Conservation (phyloP, 2,329 filamentous ascomycete genomes). For the Neoscytalidium dimidiatum region DNA sequence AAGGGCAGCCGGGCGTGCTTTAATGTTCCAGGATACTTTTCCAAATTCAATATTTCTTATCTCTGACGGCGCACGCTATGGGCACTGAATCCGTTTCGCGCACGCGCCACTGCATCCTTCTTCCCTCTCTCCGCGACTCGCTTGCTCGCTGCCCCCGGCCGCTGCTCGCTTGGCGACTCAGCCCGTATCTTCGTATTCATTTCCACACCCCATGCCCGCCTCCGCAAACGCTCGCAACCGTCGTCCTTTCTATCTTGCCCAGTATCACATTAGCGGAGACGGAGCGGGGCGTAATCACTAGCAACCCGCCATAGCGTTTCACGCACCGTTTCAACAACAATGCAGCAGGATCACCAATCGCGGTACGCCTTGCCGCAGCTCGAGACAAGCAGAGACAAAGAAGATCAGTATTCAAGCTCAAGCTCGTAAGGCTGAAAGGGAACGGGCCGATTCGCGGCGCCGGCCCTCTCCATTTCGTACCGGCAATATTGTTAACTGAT, state of each 20-base stretch:
- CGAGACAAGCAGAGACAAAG: no score
- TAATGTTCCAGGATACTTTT: neutral
- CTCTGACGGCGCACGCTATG: neutral
- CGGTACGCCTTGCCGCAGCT: no score
- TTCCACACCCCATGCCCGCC: neutral
- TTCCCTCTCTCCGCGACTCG: neutral
- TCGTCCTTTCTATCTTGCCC: neutral
- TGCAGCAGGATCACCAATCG: no score
- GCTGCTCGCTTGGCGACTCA: neutral
- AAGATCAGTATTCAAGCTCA: no score
- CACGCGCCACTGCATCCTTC: neutral
- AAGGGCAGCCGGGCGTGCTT: neutral
- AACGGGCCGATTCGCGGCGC: neutral
- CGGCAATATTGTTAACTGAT: neutral
- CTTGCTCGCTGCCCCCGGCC: neutral
- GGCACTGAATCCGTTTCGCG: neutral
- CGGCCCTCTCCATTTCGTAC: neutral
- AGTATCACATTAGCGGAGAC: no score
- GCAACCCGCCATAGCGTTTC: no score
- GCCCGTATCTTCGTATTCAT: conserved; percentile 14
- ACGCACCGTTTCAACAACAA: neutral
- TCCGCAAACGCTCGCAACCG: neutral
- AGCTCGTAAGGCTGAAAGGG: neutral
- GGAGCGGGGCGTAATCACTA: no score
- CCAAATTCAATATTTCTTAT: neutral